These are phyloP conservation scores for Xylaria sp. DNA, from an alignment of 2,329 filamentous ascomycete genomes.

Conservation along the genomic window DNA sequence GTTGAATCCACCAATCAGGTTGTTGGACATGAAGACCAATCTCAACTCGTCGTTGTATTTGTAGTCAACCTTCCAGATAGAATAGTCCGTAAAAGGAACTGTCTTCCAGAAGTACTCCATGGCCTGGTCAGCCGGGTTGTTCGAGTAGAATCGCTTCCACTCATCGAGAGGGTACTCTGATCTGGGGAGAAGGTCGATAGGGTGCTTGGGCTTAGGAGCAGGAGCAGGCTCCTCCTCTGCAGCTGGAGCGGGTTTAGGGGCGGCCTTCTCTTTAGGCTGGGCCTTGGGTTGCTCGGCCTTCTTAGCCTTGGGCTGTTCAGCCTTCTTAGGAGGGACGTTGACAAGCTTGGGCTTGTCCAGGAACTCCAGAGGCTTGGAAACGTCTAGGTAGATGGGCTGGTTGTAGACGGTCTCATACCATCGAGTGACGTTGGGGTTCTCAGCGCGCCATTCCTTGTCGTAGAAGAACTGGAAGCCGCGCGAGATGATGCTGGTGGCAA, in stretches of 20 bases:
- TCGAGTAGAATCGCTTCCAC: conserved; percentile 99
- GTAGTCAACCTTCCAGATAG: conserved; percentile 93
- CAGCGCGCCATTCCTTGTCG: conserved; percentile 85
- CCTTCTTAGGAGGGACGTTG: conserved; percentile 80
- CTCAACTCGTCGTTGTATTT: conserved; percentile 99
- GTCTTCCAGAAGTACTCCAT: conserved; percentile 99
- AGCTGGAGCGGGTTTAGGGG: conserved; percentile 60
- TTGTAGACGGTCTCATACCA: conserved; percentile 96
- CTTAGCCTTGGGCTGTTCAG: conserved; percentile 72
- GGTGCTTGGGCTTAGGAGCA: conserved; percentile 95
- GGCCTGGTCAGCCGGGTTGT: conserved; percentile 86
- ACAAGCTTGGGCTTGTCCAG: conserved; percentile 82
- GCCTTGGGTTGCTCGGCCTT: conserved; percentile 35
- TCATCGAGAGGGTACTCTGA: conserved; percentile 89
- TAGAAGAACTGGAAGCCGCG: conserved; percentile 95
- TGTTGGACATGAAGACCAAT: conserved; percentile 98
- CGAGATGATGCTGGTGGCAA: conserved; percentile 79
- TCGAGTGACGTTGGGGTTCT: conserved; percentile 86
- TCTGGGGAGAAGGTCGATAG: conserved; percentile 84
- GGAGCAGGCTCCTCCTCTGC: conserved; percentile 51
- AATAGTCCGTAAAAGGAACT: conserved; percentile 93
- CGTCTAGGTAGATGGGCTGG: conserved; percentile 88
- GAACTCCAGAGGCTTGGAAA: conserved; percentile 79
- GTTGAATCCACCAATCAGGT: conserved; percentile 98
- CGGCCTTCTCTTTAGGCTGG: conserved; percentile 41